phyloP scores from a whole-genome alignment of 257 asterid species.

The Solanum bukasovii region DNA sequence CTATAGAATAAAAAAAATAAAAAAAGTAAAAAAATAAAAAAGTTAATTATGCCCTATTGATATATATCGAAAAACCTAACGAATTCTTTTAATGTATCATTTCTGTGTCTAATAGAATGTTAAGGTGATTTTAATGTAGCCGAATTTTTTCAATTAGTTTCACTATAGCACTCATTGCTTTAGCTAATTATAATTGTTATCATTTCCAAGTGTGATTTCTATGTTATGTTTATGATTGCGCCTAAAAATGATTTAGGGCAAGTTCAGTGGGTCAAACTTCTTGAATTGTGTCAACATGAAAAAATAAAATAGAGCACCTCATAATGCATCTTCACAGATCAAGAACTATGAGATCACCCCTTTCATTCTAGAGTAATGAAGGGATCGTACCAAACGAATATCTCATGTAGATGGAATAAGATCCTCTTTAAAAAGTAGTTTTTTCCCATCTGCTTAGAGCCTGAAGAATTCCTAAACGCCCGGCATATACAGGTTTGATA shows the following conservation, averaged over 20 bases:
- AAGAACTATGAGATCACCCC: not conserved
- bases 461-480: not conserved
- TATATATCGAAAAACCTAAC: not conserved
- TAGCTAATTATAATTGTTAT: not conserved
- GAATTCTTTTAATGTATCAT: not conserved
- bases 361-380: not conserved
- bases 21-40: no score
- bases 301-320: not conserved
- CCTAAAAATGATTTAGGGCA: not conserved
- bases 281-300: not conserved
- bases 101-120: not conserved
- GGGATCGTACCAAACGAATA: not conserved
- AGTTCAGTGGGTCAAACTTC: not conserved
- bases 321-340: not conserved
- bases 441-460: not conserved
- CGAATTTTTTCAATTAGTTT: not conserved
- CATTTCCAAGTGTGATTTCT: not conserved
- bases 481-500: not conserved
- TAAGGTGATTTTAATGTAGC: not conserved
- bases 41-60: not conserved
- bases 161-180: not conserved
- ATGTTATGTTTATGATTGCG: not conserved
- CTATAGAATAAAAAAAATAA: not conserved
- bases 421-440: no score
- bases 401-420: no score